Conservation (phyloP, 140 eudicot species). For the Bidens hawaiensis region DNA sequence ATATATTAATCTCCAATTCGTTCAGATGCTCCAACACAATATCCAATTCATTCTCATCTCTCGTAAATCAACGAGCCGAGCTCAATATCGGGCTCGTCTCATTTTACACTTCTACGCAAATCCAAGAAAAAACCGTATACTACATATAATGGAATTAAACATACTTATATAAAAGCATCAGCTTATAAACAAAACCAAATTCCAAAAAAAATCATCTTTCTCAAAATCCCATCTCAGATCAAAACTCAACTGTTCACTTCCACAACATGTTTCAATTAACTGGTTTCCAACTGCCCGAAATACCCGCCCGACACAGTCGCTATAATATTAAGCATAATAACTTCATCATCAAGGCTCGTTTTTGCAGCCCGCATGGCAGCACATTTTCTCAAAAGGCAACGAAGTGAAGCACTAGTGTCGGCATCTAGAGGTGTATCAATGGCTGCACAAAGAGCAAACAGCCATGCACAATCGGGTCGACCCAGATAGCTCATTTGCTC, state of each 20-base stretch:
- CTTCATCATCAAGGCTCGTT: constrained; percentile 62
- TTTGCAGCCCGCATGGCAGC: constrained; percentile 64
- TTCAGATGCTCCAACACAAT: background rate
- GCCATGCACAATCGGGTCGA: constrained; percentile 61
- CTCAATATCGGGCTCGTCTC: background rate
- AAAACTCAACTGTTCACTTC: too few species aligned
- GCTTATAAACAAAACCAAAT: background rate
- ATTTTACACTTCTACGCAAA: too few species aligned
- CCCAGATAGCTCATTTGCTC: constrained; percentile 39
- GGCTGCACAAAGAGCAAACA: constrained; percentile 83
- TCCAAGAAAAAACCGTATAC: too few species aligned
- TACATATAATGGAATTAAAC: too few species aligned
- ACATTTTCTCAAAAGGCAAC: constrained; percentile 77
- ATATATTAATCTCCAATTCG: background rate
- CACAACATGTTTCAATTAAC: too few species aligned
- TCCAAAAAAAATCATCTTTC: background rate
- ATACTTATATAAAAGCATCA: background rate
- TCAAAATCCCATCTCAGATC: constrained; percentile 11
- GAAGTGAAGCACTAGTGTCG: constrained; percentile 61
- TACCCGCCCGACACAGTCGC: too few species aligned
- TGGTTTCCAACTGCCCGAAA: too few species aligned
- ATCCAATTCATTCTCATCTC: background rate
- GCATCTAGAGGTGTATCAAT: constrained; percentile 73
- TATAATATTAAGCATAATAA: too few species aligned
- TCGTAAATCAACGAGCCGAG: background rate